Evolutionary conservation across 352 stramenopile species (phyloP).

Genomic region (Globisporangium iwayamae): DNA sequence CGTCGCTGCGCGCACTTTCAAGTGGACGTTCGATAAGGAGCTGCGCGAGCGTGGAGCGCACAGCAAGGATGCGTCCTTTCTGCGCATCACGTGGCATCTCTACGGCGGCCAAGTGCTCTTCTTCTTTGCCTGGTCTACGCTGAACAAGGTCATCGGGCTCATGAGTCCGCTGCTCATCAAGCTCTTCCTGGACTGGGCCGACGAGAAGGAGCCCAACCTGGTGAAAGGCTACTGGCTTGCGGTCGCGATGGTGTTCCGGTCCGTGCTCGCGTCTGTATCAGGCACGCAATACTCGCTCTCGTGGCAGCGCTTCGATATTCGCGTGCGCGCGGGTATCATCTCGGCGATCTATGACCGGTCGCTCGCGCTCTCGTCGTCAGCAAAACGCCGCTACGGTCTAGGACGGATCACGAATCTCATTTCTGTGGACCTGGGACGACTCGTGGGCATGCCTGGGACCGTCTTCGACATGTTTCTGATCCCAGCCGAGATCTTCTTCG

Average conservation of each 20-base stretch:
- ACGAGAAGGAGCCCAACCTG: conserved; percentile 30
- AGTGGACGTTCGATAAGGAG: conserved; percentile 37
- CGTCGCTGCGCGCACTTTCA: conserved; percentile 39
- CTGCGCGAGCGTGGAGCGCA: conserved; percentile 9
- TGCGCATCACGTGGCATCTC: conserved; percentile 46
- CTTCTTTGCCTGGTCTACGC: conserved; percentile 66
- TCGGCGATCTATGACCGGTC: conserved; percentile 67
- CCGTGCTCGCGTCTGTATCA: conserved; percentile 56
- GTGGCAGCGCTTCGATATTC: conserved; percentile 76
- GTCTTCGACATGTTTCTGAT: conserved; percentile 84
- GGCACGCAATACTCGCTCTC: conserved; percentile 76
- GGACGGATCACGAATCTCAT: conserved; percentile 76
- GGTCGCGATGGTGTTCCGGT: conserved; percentile 42
- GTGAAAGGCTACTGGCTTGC: conserved; percentile 57
- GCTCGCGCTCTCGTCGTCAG: conserved; percentile 32
- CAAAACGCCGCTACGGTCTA: conserved; percentile 34
- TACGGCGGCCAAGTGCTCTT: conserved; percentile 53
- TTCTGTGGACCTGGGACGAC: conserved; percentile 70
- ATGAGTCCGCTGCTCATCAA: conserved; percentile 75
- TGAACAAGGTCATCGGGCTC: conserved; percentile 71
- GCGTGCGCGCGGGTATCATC: conserved; percentile 63
- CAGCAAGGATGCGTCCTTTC: conserved; percentile 30
- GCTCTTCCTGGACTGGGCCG: conserved; percentile 75
- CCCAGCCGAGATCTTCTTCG: conserved; percentile 67
- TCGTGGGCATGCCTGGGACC: conserved; percentile 64